Percentiles rank a stretch among this genome's conserved stretches.
Evolutionary conservation across 2,329 filamentous ascomycete species (phyloP).

Genomic region (Aspergillus sp.): DNA sequence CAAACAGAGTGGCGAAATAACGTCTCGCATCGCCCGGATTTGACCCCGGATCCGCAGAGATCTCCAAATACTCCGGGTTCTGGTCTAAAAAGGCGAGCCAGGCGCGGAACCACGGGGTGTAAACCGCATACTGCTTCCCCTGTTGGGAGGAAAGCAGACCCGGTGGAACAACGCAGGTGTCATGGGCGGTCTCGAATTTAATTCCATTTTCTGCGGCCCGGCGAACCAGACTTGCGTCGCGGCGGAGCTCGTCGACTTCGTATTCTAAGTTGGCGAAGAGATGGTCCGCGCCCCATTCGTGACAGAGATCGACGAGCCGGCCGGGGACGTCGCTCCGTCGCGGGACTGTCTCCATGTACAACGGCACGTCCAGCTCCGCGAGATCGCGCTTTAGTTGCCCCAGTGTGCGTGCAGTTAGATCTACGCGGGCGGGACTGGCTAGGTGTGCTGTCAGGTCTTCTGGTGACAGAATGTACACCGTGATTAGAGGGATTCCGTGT

Average conservation of each 20-base stretch:
- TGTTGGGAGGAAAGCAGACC: constrained; percentile 64
- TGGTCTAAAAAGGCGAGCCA: constrained; percentile 74
- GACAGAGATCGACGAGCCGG: constrained; percentile 64
- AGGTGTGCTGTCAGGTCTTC: constrained; percentile 83
- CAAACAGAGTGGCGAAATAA: constrained; percentile 59
- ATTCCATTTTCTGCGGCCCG: constrained; percentile 63
- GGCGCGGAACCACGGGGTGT: constrained; percentile 74
- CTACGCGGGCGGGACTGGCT: constrained; percentile 69
- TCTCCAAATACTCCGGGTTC: constrained; percentile 65
- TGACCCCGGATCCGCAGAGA: constrained; percentile 56
- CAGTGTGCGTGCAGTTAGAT: constrained; percentile 76
- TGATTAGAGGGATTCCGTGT: constrained; percentile 69
- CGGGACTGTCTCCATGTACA: constrained; percentile 71
- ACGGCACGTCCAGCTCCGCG: constrained; percentile 69
- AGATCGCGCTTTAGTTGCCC: constrained; percentile 65
- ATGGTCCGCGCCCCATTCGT: constrained; percentile 71
- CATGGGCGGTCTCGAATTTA: constrained; percentile 70
- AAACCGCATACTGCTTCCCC: constrained; percentile 81
- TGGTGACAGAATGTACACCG: constrained; percentile 76
- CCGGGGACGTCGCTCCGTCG: constrained; percentile 62
- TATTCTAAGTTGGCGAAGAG: constrained; percentile 85
- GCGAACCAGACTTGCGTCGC: constrained; percentile 68
- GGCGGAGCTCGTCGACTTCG: constrained; percentile 82
- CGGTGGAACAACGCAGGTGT: constrained; percentile 79
- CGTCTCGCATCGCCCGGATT: constrained; percentile 55